A percentile compares a stretch with the other conserved stretches of the same genome.
Evolutionary conservation across 345 rosid genomes (phyloP).

Genomic region (Kernera saxatilis): DNA sequence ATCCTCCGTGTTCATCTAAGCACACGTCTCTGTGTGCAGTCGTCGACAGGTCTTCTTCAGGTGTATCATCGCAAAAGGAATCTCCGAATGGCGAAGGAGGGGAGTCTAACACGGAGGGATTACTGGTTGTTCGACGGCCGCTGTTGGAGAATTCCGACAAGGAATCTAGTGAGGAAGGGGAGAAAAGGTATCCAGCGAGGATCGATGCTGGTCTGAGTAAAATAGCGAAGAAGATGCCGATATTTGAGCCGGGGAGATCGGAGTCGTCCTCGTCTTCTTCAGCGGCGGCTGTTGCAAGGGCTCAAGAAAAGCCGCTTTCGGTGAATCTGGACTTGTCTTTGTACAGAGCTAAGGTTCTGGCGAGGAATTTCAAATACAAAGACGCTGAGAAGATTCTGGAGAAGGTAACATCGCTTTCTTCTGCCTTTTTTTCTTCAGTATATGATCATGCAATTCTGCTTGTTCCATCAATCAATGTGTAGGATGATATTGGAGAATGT

Average conservation of each 20-base stretch:
- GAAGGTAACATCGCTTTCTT: slow-evolving; percentile 46
- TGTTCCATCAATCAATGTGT: not conserved
- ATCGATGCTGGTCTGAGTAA: slow-evolving; percentile 56
- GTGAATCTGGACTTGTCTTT: slow-evolving; percentile 85
- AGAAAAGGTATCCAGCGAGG: slow-evolving; percentile 32
- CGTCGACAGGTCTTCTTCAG: slow-evolving; percentile 33
- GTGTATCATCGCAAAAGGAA: slow-evolving; percentile 5
- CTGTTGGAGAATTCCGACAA: slow-evolving; percentile 45
- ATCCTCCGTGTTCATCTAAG: slow-evolving; percentile 21
- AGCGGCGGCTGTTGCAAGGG: slow-evolving; percentile 29
- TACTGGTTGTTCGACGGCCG: slow-evolving; percentile 67
- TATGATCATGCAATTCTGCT: slow-evolving; percentile 5
- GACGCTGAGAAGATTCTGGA: slow-evolving; percentile 70
- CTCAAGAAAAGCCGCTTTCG: slow-evolving; percentile 52
- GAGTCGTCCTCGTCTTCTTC: slow-evolving; percentile 32
- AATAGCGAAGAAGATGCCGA: slow-evolving; percentile 80
- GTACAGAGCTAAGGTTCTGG: slow-evolving; percentile 68
- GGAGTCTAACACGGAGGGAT: slow-evolving; percentile 25
- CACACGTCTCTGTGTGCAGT: slow-evolving; percentile 27
- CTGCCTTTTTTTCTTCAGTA: not conserved
- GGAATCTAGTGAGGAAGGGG: slow-evolving; percentile 29
- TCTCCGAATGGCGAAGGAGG: slow-evolving; percentile 10
- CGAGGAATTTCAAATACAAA: slow-evolving; percentile 45
- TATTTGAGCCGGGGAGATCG: slow-evolving; percentile 78
- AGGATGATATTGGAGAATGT: not conserved